Base-by-base conservation (phyloP, 768 basidiomycete species). In the Pleurotus tuber-regium region DNA sequence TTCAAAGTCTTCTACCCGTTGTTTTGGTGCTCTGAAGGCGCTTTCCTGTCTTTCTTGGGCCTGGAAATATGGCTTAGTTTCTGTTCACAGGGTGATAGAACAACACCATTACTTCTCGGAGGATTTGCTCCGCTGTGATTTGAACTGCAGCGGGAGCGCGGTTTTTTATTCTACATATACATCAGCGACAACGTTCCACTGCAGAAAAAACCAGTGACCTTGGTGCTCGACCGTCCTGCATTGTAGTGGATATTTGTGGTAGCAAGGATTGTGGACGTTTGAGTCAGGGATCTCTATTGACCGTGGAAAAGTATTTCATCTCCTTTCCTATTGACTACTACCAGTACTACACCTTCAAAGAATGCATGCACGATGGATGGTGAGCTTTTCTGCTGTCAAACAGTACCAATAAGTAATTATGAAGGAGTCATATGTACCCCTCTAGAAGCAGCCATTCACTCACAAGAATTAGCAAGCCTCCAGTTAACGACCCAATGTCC, bases 11-110 rank as follows among this genome's bases (percentile, higher is more conserved):
- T 96, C 93, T 26, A 99, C 88, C 33, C 94, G 83, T 65, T 99
- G 97, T 61, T 87, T 91, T 9, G 97, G 97, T 1, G 95, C 94
- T 43, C 86, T 84, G 65, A 93, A 90, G 10, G 87, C 81, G 25
- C 89, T 81, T 66, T 98, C 97, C 74, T 98, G 95, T 50, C 96
- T 80, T 59, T 98, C 97, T 87, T 98, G 93, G 43, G 97, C 97
- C 89, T 93, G 61, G 2, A 24, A 18, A 43, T 23, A 50, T 38
- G 14, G 39, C 26, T 19, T 7, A 24, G 10, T 7, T 7, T 41
- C 1, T 41, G n/a, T 16, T 41, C 14, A 8, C 21, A 41, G 39
- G 9, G 9, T 18, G n/a, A 41, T 8, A 7, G 39, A 11, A n/a
- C n/a, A n/a, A n/a, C n/a, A n/a, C n/a, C n/a, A n/a, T 38, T 65